Evolutionary conservation across 441 rosid genomes (phyloP), one percentile per base, ranked within the genome.

Genomic region (Euphorbia corollata): DNA sequence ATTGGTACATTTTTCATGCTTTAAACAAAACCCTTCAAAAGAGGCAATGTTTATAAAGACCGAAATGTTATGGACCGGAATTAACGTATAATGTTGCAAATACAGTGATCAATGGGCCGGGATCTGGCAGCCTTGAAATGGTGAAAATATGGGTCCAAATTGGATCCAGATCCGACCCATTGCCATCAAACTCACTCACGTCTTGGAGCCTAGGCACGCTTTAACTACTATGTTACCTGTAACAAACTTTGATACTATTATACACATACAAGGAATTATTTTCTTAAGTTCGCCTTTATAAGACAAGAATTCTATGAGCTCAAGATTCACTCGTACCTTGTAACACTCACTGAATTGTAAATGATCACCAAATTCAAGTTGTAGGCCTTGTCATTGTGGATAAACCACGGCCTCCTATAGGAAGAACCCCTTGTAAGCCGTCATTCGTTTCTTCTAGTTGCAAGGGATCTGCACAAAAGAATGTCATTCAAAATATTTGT

Each of bases 351-450:
- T 7, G 54, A 18, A 19, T 30, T 23, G 64, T 51, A 39, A 32
- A 32, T 23, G 48, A 50, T 8, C 8, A 11, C 22, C 15, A 61
- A 16, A 32, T 27, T 89, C 84, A 93, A 47, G 95, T 91, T 41
- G 97, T 93, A 67, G 99, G 99, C 63, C 95, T 73, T 24, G 96
- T 93, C 87, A 89, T 93, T 57, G 95, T 91, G 68, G 99, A 89
- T 68, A 88, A 80, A 72, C 99, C 99, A 27, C 99, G 90, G 70
- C 41, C 41, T 8, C 97, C 99, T 55, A 75, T 75, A n/a, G 95
- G 95, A 61, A 84, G 66, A 66, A 79, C 83, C 71, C 92, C 96
- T 36, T 74, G 83, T 73, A 79, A 82, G 67, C 81, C 85, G 75
- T 83, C 90, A 68, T 74, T 81, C 23, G 84, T 63, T 77, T 84